Evolutionary conservation across 148 eudicot species (phyloP), one percentile per base, ranked within the genome.

Genomic region (Oxyria digyna): DNA sequence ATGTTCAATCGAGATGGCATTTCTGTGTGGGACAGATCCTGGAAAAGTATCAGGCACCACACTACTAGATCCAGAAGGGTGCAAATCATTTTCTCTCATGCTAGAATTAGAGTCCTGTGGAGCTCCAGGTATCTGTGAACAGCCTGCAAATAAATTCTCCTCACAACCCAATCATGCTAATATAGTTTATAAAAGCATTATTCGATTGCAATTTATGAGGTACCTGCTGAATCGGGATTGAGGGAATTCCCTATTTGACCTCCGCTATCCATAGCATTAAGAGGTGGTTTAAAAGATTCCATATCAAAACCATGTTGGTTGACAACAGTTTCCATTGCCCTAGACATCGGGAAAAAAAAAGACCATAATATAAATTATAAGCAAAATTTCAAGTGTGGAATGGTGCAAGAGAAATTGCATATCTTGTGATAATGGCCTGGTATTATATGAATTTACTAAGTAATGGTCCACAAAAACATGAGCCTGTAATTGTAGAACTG

Each of bases 291-390:
- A 67, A 95, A 76, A 62, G 86, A 80, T 62, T 91, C 96, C 64
- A 91, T 79, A 81, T 95, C 96, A 73, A 88, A 85, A 74, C 88
- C 89, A 70, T 95, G 89, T 73, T 91, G 91, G 74, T 80, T 85
- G 71, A 91, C 84, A 73, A 95, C 99, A 41, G 99, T 95, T 78
- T 95, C 97, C 99, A 95, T 91, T 55, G 99, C 97, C 91, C 99
- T 94, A 66, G 37, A 31, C 35, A 57, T 12, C 64, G 38, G 14
- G 15, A 29, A 59, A 27, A 29, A 29, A 29, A 38, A 59, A 27
- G 12, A 59, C 29, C n/a, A 59, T 27, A 14, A 27, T 12, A 57
- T 14, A 27, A 55, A 57, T 3, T 29, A 15, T 31, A 59, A 27
- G 18, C 18, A 31, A 27, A 6, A 26, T 31, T 59, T 24, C 3